These are phyloP conservation scores for Fusarium praegraminearum DNA, from an alignment of 2,329 filamentous ascomycete species.

Conservation along the genomic window DNA sequence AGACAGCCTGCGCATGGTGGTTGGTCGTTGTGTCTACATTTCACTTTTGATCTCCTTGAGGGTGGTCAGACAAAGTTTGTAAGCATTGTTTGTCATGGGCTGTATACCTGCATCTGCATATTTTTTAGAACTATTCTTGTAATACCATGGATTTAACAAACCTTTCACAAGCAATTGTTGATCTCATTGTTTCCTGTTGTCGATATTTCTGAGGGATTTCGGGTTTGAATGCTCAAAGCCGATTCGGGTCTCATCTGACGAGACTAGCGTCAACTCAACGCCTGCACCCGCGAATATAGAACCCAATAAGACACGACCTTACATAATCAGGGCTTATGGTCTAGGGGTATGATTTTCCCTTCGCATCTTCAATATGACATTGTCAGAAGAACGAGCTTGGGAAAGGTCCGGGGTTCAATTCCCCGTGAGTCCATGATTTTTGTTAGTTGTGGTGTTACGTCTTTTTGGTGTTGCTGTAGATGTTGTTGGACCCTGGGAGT, in stretches of 20 bases:
- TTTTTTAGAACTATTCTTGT: background rate
- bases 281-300: background rate
- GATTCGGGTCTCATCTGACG: slow-evolving; percentile 33
- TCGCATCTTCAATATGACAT: slow-evolving; percentile 18
- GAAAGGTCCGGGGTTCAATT: slow-evolving; percentile 37
- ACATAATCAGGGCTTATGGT: slow-evolving; percentile 35
- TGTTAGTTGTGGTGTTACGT: rapidly evolving
- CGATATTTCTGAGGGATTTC: slow-evolving; percentile 21
- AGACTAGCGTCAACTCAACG: background rate
- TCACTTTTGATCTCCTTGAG: slow-evolving; percentile 44
- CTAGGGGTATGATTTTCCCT: slow-evolving; percentile 38
- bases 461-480: background rate
- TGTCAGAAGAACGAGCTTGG: slow-evolving; percentile 8
- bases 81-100: background rate
- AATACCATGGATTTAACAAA: background rate
- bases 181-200: slow-evolving; percentile 31
- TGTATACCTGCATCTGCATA: slow-evolving; percentile 42
- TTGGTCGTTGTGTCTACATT: slow-evolving; percentile 43
- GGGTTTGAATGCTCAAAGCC: slow-evolving; percentile 25
- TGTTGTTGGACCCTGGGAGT: background rate
- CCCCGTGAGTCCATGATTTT: slow-evolving; percentile 33
- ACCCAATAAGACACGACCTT: rapidly evolving
- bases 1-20: slow-evolving; percentile 42
- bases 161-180: slow-evolving; percentile 45
- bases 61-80: background rate